Conservation (phyloP, 176 grass and related monocot species). For the Zoysia japonica region DNA sequence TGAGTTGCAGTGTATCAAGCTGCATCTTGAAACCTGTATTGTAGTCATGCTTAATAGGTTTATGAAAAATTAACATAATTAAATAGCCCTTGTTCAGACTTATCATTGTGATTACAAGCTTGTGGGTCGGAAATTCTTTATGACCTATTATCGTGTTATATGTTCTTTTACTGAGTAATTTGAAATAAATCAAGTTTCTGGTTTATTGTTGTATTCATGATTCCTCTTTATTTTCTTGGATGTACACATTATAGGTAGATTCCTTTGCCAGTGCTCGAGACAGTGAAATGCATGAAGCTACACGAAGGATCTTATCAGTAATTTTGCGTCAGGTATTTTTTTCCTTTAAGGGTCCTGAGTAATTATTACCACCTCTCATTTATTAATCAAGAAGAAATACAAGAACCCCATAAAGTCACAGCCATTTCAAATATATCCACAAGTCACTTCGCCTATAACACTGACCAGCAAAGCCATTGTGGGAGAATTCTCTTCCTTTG, state of each 20-base stretch:
- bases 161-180: background rate
- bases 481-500: background rate
- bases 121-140: background rate
- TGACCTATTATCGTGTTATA: background rate
- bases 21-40: background rate
- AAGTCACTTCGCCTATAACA: background rate
- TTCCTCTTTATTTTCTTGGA: slow-evolving; percentile 5
- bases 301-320: slow-evolving; percentile 93
- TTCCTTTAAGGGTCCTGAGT: slow-evolving; percentile 7
- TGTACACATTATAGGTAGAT: slow-evolving; percentile 64
- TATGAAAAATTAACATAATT: background rate
- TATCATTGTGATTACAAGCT: background rate
- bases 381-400: slow-evolving; percentile 18
- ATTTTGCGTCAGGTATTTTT: slow-evolving; percentile 80
- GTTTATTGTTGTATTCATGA: slow-evolving; percentile 21
- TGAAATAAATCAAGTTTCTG: slow-evolving; percentile 5
- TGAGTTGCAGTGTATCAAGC: slow-evolving; percentile 4
- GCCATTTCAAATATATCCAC: background rate
- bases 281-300: slow-evolving; percentile 97
- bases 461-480: background rate
- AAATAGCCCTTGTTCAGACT: background rate
- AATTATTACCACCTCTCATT: background rate
- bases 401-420: background rate
- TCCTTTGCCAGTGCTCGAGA: slow-evolving; percentile 87
- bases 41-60: slow-evolving; percentile 8